Conservation (phyloP, 768 basidiomycete genomes). For the Kwoniella botswanensis region DNA sequence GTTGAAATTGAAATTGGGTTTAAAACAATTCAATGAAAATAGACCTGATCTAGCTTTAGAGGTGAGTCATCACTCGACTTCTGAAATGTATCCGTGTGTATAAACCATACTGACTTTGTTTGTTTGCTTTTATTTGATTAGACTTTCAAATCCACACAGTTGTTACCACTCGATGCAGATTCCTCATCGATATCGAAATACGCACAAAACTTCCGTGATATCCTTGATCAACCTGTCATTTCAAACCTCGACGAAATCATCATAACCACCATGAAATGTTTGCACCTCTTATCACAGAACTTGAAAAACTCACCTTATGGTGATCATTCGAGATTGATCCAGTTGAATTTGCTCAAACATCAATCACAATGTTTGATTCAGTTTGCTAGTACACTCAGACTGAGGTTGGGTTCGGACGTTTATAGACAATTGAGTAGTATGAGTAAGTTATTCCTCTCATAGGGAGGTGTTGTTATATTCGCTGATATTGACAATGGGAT, state of each 20-base stretch:
- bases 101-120: background rate
- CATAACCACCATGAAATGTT: slow-evolving; percentile 87
- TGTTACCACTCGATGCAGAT: slow-evolving; percentile 86
- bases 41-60: slow-evolving; percentile 78
- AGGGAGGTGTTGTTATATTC: too few relatives aligned
- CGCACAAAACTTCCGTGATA: slow-evolving; percentile 87
- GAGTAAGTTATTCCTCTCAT: too few relatives aligned
- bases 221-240: slow-evolving; percentile 75
- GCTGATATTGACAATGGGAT: too few relatives aligned
- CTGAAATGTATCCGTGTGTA: too few relatives aligned
- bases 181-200: slow-evolving; percentile 80
- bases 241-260: slow-evolving; percentile 88
- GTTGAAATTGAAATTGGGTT: slow-evolving; percentile 78
- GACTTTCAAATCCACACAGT: slow-evolving; percentile 84
- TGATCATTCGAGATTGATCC: slow-evolving; percentile 65
- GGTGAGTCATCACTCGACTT: slow-evolving; percentile 61
- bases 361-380: slow-evolving; percentile 33
- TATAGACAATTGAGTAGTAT: slow-evolving; percentile 33
- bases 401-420: slow-evolving; percentile 45
- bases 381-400: slow-evolving; percentile 44
- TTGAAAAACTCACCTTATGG: slow-evolving; percentile 73
- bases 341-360: slow-evolving; percentile 67
- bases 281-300: slow-evolving; percentile 78
- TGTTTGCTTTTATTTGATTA: slow-evolving; percentile 51
- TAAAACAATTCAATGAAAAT: slow-evolving; percentile 74